phyloP scores from a whole-genome alignment of 1,284 basidiomycete genomes.

The Tilletiopsis washingtonensis region DNA sequence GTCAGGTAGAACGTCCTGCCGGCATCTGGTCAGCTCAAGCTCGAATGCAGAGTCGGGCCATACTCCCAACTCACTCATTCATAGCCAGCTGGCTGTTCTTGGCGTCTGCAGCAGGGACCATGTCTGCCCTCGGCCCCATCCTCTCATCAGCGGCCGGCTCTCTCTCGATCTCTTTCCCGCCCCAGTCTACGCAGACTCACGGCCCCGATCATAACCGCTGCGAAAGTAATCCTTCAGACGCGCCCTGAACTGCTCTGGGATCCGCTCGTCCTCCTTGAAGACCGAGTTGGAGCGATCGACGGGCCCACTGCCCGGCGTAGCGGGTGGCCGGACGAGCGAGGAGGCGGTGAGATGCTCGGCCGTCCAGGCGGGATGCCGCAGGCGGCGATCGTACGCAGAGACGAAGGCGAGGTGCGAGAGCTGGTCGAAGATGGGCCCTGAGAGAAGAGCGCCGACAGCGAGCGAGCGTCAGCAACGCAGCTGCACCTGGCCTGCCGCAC shows the following conservation, averaged over 20 bases:
- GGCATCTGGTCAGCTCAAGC: too few relatives aligned
- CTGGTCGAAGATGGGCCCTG: conserved; percentile 75
- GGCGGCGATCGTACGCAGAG: conserved; percentile 78
- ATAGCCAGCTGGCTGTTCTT: conserved; percentile 85
- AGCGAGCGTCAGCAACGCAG: too few relatives aligned
- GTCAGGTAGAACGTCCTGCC: conserved; percentile 86
- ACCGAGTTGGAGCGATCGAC: conserved; percentile 57
- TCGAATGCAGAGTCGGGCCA: too few relatives aligned
- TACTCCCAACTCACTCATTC: too few relatives aligned
- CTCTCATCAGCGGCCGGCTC: too few relatives aligned
- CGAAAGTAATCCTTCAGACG: conserved; percentile 69
- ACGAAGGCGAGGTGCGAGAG: conserved; percentile 74
- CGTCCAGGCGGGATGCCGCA: conserved; percentile 91
- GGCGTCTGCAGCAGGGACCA: conserved; percentile 93
- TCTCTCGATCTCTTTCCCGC: too few relatives aligned
- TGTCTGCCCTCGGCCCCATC: too few relatives aligned
- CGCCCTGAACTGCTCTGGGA: conserved; percentile 75
- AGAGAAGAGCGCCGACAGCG: too few relatives aligned
- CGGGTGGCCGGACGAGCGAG: conserved; percentile 45
- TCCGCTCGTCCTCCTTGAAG: conserved; percentile 73
- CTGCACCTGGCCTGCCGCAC: too few relatives aligned
- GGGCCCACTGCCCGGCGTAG: conserved; percentile 57
- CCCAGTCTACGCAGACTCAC: background rate
- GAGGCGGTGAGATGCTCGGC: conserved; percentile 80
- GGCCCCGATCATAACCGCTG: conserved; percentile 70